Base-by-base conservation (phyloP, 108 stramenopile species). In the Pseudonitzschia multiseries region DNA sequence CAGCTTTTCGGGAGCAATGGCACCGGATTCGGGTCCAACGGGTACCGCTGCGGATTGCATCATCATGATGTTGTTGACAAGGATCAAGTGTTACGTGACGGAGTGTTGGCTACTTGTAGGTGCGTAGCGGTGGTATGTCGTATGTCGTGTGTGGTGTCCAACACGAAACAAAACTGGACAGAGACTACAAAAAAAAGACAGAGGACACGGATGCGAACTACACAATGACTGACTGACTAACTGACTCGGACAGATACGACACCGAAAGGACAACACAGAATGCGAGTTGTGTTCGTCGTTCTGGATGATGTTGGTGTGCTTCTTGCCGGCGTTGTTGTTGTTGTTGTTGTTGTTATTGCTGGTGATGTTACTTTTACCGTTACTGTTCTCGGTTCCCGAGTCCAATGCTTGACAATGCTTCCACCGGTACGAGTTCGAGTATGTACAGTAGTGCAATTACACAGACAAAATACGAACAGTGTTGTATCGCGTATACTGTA, bases 41-140 rank as follows among this genome's bases (percentile, higher is more conserved):
- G 12, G 27, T 40, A 62, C 61, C 61, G 61, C 20, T 62, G n/a
- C 61, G 5, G 61, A 14, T 62, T 62, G 61, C 29, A 62, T 62
- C 61, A 62, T 62, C 61, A 62, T 62, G 36, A 5, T 36, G 36
- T 36, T 36, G 36, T 36, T 36, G 36, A 6, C 36, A 36, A 36
- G 2, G 36, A 36, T 36, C 36, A 6, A 6, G 36, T 36, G 36
- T 36, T 2, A 6, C 36, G 6, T 2, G 36, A 36, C 2, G 6
- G 36, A 36, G n/a, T n/a, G n/a, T n/a, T n/a, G n/a, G n/a, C n/a
- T n/a, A n/a, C n/a, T n/a, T n/a, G n/a, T n/a, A n/a, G n/a, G n/a
- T n/a, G n/a, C n/a, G n/a, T n/a, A n/a, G n/a, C n/a, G n/a, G n/a
- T n/a, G n/a, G n/a, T n/a, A n/a, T n/a, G n/a, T 42, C 42, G 42